Evolutionary conservation across 768 basidiomycete species (phyloP), one percentile per base, ranked within the genome.

Genomic region (Boletus rufocinnamomeus): DNA sequence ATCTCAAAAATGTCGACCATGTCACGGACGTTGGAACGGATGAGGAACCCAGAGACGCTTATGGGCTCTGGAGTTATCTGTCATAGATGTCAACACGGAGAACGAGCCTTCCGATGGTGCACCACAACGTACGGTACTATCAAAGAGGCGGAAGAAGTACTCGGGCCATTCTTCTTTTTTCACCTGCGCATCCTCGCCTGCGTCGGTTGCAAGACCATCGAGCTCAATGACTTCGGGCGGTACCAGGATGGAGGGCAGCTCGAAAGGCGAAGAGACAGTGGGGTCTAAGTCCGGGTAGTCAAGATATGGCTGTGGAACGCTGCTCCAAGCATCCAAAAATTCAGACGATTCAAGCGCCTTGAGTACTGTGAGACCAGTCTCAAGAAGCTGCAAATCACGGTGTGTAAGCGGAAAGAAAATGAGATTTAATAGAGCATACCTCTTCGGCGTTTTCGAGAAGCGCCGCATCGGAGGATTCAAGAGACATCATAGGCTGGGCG

Each of bases 1-100:
- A 97, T 84, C 72, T 98, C 96, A 66, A 92, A 98, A 17, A 98
- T 89, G 57, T 93, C 85, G 43, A 97, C 74, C 21, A 88, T 82
- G 68, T 98, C 95, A 8, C 84, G 74, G 11, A 97, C 72, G 25
- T 85, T 79, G 13, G 87, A 82, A 27, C 89, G 89, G 6, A 97
- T 80, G 28, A 88, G 79, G 73, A 94, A 96, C 4, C 95, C 95
- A 10, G 84, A 75, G 0, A 89, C 83, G 4, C 85, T 89, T 49
- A 80, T 80, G 4, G 88, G 84, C 57, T 91, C 82, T 1, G 92
- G 92, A 2, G 91, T 88, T 23, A 91, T 76, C 93, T 95, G 63
- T 16, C 44, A 55, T 54, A 13, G 54, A 54, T 27, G 50, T 64
- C 28, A 52, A 9, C 14, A 38, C 11, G 54, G 27, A 27, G n/a